Conservation (phyloP, 345 rosid species). For the Theobroma cacao region DNA sequence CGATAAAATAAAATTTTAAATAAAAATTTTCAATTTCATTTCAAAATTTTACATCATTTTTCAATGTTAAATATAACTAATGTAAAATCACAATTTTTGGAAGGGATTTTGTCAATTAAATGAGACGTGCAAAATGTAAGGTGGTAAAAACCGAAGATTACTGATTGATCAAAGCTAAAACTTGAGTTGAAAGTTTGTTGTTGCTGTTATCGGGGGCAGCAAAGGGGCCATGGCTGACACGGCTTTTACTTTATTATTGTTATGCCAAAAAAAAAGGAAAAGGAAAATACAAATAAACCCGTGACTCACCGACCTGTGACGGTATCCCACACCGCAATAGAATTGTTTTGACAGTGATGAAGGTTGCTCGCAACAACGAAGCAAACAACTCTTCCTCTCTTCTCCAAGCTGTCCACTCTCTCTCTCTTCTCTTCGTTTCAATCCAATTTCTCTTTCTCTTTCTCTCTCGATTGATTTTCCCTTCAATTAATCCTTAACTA, state of each 20-base stretch:
- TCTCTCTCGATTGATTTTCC: not conserved
- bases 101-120: too few relatives aligned
- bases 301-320: conserved; percentile 6
- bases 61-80: too few relatives aligned
- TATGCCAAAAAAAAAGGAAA: not conserved
- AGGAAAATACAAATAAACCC: not conserved
- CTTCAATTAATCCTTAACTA: not conserved
- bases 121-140: too few relatives aligned
- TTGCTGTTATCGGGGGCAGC: too few relatives aligned
- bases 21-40: too few relatives aligned
- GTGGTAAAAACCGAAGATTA: not conserved
- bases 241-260: too few relatives aligned
- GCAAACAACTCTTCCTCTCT: not conserved
- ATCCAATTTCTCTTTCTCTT: not conserved
- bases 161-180: too few relatives aligned
- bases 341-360: not conserved
- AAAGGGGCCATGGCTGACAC: too few relatives aligned
- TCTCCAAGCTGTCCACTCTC: conserved; percentile 19
- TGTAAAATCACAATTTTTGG: too few relatives aligned
- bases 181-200: too few relatives aligned
- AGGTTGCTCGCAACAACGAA: conserved; percentile 14
- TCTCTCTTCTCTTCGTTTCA: conserved; percentile 2
- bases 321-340: not conserved
- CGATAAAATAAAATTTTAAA: too few relatives aligned
- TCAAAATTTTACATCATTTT: too few relatives aligned